Evolutionary conservation across 768 basidiomycete genomes (phyloP).

Genomic region (Rhodocollybia butyracea): DNA sequence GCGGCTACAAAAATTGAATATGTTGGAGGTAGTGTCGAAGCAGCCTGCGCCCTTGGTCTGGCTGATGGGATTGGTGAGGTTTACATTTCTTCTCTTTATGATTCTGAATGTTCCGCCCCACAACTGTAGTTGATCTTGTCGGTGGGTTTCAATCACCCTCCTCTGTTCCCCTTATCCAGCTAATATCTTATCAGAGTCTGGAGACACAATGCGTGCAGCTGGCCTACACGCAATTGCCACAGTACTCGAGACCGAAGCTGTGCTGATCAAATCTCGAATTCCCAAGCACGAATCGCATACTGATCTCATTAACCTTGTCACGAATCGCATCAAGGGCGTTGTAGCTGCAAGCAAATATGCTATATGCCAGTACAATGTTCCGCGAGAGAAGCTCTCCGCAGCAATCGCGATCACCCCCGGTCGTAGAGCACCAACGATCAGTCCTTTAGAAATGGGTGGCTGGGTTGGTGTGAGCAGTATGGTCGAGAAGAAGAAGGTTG

Average conservation of each 20-base stretch:
- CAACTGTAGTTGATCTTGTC: constrained; percentile 81
- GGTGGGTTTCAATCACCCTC: constrained; percentile 47
- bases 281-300: constrained; percentile 61
- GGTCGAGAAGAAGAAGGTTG: constrained; percentile 81
- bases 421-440: constrained; percentile 83
- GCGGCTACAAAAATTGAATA: constrained; percentile 84
- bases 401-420: constrained; percentile 84
- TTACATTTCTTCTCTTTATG: background rate
- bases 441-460: constrained; percentile 71
- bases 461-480: constrained; percentile 95
- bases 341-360: constrained; percentile 86
- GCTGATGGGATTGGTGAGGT: constrained; percentile 92
- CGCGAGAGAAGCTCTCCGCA: constrained; percentile 53
- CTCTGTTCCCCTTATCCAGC: constrained; percentile 1
- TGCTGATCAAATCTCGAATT: constrained; percentile 79
- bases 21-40: constrained; percentile 96
- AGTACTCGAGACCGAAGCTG: constrained; percentile 82
- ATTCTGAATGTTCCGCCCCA: constrained; percentile 1
- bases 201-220: constrained; percentile 98
- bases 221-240: constrained; percentile 93
- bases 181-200: constrained; percentile 65
- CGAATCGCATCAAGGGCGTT: constrained; percentile 88
- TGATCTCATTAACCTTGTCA: constrained; percentile 74
- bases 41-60: constrained; percentile 92
- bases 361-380: constrained; percentile 89